phyloP scores from a whole-genome alignment of 306 rosid species.

The Hippophae tibetana region DNA sequence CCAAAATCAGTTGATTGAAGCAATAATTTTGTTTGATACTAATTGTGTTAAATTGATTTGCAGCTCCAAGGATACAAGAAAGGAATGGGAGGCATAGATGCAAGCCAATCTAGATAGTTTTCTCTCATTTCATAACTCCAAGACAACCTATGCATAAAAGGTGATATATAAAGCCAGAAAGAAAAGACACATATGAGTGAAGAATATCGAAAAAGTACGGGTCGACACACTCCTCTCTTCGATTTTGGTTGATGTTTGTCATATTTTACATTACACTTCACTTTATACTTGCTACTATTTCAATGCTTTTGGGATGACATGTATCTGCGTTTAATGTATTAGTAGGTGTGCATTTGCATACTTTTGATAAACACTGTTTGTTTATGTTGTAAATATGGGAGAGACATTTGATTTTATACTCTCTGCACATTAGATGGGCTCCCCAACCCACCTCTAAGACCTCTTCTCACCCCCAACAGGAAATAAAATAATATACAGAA shows the following conservation, averaged over 20 bases:
- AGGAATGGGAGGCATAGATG: conserved; percentile 48
- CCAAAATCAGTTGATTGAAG: conserved; percentile 5
- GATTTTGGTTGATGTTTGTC: conserved; percentile 27
- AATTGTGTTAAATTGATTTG: conserved; percentile 24
- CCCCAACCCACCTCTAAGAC: background rate
- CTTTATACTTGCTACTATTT: conserved; percentile 17
- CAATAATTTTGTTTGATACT: background rate
- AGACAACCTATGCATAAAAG: conserved; percentile 19
- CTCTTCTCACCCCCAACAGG: background rate
- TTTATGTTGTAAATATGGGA: conserved; percentile 42
- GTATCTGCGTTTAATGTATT: background rate
- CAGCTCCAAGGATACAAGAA: conserved; percentile 66
- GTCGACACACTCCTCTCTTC: conserved; percentile 19
- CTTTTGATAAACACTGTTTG: conserved; percentile 25
- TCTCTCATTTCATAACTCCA: conserved; percentile 9
- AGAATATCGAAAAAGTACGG: conserved; percentile 32
- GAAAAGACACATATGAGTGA: conserved; percentile 23
- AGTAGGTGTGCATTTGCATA: conserved; percentile 16
- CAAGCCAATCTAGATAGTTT: conserved; percentile 33
- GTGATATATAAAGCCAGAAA: conserved; percentile 17
- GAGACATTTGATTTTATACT: conserved; percentile 23
- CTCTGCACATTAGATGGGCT: conserved; percentile 29
- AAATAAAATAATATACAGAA: conserved; percentile 9
- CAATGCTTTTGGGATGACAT: background rate
- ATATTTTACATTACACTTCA: conserved; percentile 7